Base-by-base conservation (phyloP, 1,139 yeast species). In the Protomyces arabidopsidicola region DNA sequence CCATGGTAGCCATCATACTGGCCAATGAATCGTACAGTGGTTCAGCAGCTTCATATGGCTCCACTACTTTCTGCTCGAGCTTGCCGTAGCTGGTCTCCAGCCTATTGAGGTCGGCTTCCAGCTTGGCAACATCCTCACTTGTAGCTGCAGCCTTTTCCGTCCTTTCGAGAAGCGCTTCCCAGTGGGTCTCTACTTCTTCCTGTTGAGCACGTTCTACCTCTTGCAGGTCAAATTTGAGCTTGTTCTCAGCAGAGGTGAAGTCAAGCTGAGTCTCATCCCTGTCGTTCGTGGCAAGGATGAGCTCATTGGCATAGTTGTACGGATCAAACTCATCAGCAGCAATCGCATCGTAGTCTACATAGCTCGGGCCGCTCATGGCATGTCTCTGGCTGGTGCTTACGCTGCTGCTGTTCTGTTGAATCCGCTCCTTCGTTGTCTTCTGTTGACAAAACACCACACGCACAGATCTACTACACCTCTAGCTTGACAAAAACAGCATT, bases 211-310 rank as follows among this genome's bases (percentile, higher is more conserved):
- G 22, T 22, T 58, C 62, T 24, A 58, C 62, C 22, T 58, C 62
- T 31, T 58, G 56, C 16, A 58, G 52, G 53, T 58, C 62, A 27
- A 58, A 58, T 27, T 34, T 58, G 56, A 58, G 22, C 45, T 58
- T 58, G 56, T 58, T 58, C 24, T 58, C 45, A 12, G 62, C 62
- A 42, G 62, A 58, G 20, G 62, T 27, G 45, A 58, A 58, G 52
- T 58, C 62, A 16, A 58, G 42, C 14, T 38, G 45, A 36, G 45
- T n/a, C n/a, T 58, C 62, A 39, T 58, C 62, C 35, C 56, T 24
- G 50, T 58, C 62, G 8, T 55, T 58, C 16, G 62, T 58, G 35
- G 56, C 53, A 14, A 39, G 53, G 12, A 58, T 16, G 38, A 58
- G 54, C 18, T 54, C 27, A 34, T 58, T 58, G 18, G 62, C 62